These are phyloP conservation scores for Paramecium primaurelia DNA, from an alignment of 73 alveolate genomes.

Conservation along the genomic window DNA sequence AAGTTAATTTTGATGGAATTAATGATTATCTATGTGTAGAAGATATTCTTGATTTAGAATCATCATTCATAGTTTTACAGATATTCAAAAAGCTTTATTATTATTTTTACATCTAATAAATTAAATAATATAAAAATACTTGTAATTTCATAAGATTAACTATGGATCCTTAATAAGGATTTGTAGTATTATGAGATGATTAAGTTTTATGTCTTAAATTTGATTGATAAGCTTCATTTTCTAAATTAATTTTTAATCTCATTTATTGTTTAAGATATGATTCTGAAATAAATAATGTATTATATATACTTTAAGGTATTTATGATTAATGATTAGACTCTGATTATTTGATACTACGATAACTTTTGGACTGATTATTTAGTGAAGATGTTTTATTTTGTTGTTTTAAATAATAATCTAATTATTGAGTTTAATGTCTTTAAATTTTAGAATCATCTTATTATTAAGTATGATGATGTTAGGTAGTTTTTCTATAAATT, in stretches of 20 bases:
- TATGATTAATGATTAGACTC: background rate
- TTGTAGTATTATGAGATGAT: background rate
- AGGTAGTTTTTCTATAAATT: background rate
- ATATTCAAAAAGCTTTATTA: background rate
- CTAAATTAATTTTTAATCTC: background rate
- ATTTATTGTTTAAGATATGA: background rate
- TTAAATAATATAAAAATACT: background rate
- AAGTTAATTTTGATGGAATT: background rate
- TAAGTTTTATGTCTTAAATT: conserved; percentile 16
- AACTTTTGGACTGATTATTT: background rate
- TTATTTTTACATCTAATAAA: background rate
- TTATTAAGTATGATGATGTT: background rate
- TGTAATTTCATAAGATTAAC: background rate
- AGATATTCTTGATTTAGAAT: background rate
- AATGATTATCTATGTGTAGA: conserved; percentile 31
- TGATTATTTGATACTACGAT: background rate
- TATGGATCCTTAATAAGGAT: background rate
- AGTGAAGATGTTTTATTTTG: background rate
- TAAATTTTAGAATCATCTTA: background rate
- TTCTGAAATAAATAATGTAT: background rate
- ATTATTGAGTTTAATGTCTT: background rate
- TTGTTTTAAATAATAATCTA: conserved; percentile 13
- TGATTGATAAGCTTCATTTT: background rate
- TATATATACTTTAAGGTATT: background rate
- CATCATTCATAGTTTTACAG: conserved; percentile 20